Percentiles rank a stretch among this genome's conserved stretches.
These are phyloP conservation scores for Epicoccum sorghinum DNA, from an alignment of 2,329 filamentous ascomycete species.

Conservation along the genomic window DNA sequence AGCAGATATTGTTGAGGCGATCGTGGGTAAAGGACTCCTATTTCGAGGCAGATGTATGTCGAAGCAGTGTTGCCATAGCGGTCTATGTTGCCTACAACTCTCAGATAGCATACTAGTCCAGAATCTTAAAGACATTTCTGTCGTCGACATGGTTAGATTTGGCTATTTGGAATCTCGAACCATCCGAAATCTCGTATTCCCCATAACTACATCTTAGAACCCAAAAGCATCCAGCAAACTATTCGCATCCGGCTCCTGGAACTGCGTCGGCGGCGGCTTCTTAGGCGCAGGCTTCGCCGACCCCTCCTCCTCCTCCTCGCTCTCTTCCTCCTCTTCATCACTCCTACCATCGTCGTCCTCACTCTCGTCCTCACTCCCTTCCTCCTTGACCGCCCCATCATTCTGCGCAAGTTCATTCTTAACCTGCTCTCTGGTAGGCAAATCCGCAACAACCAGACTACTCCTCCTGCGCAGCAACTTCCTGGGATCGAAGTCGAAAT, in stretches of 20 bases:
- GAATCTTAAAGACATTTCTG: no score
- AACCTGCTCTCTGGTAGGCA: slow-evolving; percentile 53
- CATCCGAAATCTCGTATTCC: no score
- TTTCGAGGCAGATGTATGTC: no score
- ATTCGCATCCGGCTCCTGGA: slow-evolving; percentile 89
- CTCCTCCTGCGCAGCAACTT: slow-evolving; percentile 73
- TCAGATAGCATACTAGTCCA: no score
- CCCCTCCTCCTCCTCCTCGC: slow-evolving; percentile 43
- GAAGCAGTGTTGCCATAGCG: no score
- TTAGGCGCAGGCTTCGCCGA: slow-evolving; percentile 58
- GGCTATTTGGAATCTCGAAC: no score
- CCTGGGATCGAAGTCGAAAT: slow-evolving; percentile 62
- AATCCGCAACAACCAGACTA: slow-evolving; percentile 80
- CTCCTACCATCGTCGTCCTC: slow-evolving; percentile 27
- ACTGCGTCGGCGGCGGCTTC: slow-evolving; percentile 74
- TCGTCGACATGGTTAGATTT: no score
- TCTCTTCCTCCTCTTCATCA: slow-evolving; percentile 43
- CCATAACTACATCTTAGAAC: slow-evolving; percentile 60
- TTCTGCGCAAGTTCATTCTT: slow-evolving; percentile 25
- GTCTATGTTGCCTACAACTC: no score
- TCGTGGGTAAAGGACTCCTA: no score
- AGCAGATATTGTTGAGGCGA: no score
- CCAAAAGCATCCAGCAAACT: slow-evolving; percentile 93
- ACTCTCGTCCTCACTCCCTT: slow-evolving; percentile 46
- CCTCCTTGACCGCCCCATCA: slow-evolving; percentile 29